phyloP scores from a whole-genome alignment of 495 filamentous ascomycete genomes.

The Neurospora cerealis region DNA sequence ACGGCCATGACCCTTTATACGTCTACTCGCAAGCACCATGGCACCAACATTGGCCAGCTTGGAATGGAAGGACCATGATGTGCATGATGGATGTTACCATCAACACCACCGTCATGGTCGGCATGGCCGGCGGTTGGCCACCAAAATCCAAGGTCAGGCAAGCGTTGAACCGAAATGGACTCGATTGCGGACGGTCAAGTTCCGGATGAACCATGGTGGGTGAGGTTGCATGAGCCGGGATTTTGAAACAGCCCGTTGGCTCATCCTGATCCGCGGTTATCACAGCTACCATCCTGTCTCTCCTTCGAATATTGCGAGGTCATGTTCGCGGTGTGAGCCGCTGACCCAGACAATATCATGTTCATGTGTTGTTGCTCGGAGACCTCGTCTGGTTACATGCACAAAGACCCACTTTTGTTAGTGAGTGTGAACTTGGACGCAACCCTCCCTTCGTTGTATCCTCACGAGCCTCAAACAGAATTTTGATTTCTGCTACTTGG shows the following conservation, averaged over 20 bases:
- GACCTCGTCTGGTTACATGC: not conserved
- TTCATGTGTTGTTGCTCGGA: not conserved
- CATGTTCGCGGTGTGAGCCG: not conserved
- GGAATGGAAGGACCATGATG: not conserved
- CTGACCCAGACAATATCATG: not conserved
- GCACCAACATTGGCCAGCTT: not conserved
- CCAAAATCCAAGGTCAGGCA: not conserved
- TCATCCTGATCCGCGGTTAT: not conserved
- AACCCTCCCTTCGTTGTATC: not conserved
- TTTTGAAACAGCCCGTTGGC: not conserved
- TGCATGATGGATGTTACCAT: not conserved
- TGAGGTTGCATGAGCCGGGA: not conserved
- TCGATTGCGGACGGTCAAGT: constrained; percentile 6
- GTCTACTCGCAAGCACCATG: not conserved
- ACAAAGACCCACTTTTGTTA: not conserved
- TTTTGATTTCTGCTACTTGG: not conserved
- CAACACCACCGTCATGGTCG: not conserved
- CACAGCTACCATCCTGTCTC: not conserved
- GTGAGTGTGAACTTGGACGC: not conserved
- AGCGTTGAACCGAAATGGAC: not conserved
- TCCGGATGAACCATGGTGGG: constrained; percentile 10
- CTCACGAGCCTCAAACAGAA: not conserved
- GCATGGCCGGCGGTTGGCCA: not conserved
- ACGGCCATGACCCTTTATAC: not conserved
- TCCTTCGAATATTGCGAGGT: not conserved